phyloP scores from a whole-genome alignment of 2,329 filamentous ascomycete species.

The Phialophora chinensis region DNA sequence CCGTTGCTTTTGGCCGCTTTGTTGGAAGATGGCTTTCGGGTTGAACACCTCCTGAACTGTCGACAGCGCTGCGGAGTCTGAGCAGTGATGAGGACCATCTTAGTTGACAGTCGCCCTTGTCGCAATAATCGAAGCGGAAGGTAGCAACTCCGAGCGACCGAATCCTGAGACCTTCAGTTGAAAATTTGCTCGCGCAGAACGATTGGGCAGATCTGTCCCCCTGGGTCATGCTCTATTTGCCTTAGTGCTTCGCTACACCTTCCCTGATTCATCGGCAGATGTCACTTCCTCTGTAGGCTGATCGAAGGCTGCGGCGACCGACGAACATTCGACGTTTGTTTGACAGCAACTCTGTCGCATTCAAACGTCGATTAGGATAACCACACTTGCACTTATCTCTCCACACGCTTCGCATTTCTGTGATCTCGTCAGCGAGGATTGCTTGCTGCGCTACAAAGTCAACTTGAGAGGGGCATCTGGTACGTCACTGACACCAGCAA shows the following conservation, averaged over 20 bases:
- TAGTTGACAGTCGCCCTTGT: constrained; percentile 7
- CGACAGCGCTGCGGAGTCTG: background rate
- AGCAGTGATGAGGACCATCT: background rate
- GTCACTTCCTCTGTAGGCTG: background rate
- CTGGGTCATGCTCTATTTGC: background rate
- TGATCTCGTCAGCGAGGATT: background rate
- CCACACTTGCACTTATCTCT: background rate
- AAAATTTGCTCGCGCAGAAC: constrained; percentile 1
- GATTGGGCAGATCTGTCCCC: background rate
- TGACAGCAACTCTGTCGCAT: background rate
- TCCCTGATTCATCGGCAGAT: background rate
- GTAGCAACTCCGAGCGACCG: background rate
- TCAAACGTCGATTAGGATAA: background rate
- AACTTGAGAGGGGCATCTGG: constrained; percentile 27
- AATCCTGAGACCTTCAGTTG: background rate
- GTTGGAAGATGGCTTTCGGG: background rate
- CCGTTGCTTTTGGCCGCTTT: background rate
- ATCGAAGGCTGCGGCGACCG: background rate
- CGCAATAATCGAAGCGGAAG: background rate
- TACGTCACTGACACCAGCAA: constrained; percentile 34
- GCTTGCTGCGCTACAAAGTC: constrained; percentile 4
- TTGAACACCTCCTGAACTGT: background rate
- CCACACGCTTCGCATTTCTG: background rate
- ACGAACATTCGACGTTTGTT: background rate
- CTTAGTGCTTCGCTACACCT: background rate